Percentiles rank a stretch among this genome's conserved stretches.
Conservation (phyloP, 2,329 filamentous ascomycete genomes). For the Neofusicoccum cordaticola region DNA sequence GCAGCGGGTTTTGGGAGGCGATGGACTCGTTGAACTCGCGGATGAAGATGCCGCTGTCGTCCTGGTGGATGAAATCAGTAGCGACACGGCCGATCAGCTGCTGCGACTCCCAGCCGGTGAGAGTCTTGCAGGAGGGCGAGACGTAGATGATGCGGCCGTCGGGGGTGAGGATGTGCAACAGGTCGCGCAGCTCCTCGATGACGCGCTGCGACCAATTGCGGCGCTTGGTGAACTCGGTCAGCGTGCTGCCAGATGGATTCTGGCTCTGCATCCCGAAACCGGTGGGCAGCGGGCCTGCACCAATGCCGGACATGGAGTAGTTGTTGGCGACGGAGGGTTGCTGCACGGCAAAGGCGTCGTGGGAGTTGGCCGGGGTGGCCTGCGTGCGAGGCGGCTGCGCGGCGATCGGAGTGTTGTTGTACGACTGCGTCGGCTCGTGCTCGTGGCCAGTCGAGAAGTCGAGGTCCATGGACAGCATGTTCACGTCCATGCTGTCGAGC, state of each 20-base stretch:
- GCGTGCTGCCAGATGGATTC: constrained; percentile 50
- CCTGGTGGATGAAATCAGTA: constrained; percentile 78
- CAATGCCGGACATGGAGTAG: constrained; percentile 42
- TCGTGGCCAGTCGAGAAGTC: constrained; percentile 38
- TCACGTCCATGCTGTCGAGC: constrained; percentile 44
- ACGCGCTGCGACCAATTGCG: constrained; percentile 84
- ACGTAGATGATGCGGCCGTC: constrained; percentile 81
- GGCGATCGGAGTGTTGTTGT: constrained; percentile 26
- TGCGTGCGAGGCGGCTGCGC: constrained; percentile 30
- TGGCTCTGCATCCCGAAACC: constrained; percentile 49
- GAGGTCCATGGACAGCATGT: constrained; percentile 48
- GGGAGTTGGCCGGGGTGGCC: constrained; percentile 22
- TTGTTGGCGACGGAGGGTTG: constrained; percentile 16
- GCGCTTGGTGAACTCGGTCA: constrained; percentile 65
- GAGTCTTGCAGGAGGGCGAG: constrained; percentile 70
- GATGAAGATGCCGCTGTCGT: constrained; percentile 79
- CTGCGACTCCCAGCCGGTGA: constrained; percentile 72
- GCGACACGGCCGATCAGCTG: constrained; percentile 75
- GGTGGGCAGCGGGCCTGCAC: constrained; percentile 55
- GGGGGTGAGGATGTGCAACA: constrained; percentile 81
- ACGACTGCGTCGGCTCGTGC: constrained; percentile 26
- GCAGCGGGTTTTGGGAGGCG: constrained; percentile 72
- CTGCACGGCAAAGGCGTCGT: constrained; percentile 27
- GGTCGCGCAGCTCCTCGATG: constrained; percentile 84
- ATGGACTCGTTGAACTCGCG: constrained; percentile 89